Percentiles rank a stretch among this genome's conserved stretches.
phyloP scores from a whole-genome alignment of 352 stramenopile genomes.

The Phytophthora quininea region DNA sequence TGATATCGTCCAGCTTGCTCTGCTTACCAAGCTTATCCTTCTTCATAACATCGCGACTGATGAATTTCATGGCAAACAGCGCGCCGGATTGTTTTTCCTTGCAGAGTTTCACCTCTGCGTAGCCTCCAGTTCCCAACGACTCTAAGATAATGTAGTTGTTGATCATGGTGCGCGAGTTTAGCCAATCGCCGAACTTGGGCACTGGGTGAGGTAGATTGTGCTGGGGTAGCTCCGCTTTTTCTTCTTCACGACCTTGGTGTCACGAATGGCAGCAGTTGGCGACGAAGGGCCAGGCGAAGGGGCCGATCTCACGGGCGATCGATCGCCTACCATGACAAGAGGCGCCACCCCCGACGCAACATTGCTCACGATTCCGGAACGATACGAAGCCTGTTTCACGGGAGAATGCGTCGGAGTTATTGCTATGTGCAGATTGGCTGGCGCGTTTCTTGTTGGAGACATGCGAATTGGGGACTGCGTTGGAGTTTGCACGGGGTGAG shows the following conservation, averaged over 20 bases:
- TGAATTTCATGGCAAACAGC: constrained; percentile 89
- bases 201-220: constrained; percentile 76
- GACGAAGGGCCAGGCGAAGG: constrained; percentile 11
- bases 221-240: constrained; percentile 80
- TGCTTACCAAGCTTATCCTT: constrained; percentile 83
- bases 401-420: constrained; percentile 27
- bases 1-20: constrained; percentile 84
- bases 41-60: constrained; percentile 88
- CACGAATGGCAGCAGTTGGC: constrained; percentile 48
- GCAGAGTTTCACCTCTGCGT: constrained; percentile 91
- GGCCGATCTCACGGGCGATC: constrained; percentile 20
- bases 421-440: constrained; percentile 11
- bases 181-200: constrained; percentile 84
- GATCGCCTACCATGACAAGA: constrained; percentile 27
- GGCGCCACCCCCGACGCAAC: constrained; percentile 42
- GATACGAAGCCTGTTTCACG: constrained; percentile 56
- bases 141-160: constrained; percentile 95
- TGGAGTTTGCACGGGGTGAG: no score
- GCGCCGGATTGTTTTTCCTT: constrained; percentile 81
- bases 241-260: constrained; percentile 85
- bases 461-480: constrained; percentile 1
- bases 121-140: constrained; percentile 84
- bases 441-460: constrained; percentile 49
- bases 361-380: constrained; percentile 54
- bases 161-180: constrained; percentile 89